Conservation (phyloP, 176 grass and related monocot genomes). For the Aechmea fasciata region DNA sequence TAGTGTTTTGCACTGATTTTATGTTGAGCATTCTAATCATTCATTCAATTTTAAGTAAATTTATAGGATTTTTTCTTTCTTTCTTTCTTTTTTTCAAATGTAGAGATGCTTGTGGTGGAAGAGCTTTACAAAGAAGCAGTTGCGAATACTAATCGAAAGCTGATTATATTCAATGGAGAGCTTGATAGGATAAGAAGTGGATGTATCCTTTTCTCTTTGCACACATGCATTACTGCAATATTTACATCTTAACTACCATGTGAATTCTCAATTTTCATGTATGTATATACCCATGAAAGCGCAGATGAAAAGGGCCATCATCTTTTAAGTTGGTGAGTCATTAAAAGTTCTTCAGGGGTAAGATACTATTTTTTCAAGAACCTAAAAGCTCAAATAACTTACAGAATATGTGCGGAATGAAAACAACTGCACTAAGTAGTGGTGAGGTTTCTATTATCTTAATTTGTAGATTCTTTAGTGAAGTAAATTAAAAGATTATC, state of each 20-base stretch:
- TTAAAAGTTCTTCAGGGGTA: too few species aligned
- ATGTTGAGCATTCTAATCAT: conserved; percentile 1
- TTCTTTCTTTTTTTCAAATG: background rate
- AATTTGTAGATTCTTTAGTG: conserved; percentile 30
- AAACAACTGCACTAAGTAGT: too few species aligned
- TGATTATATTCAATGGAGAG: conserved; percentile 95
- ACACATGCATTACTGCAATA: background rate
- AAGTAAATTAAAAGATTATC: conserved; percentile 55
- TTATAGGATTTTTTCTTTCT: conserved; percentile 5
- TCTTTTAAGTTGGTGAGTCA: too few species aligned
- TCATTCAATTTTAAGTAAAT: background rate
- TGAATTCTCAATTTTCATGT: background rate
- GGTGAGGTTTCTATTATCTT: too few species aligned
- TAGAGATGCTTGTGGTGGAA: conserved; percentile 97
- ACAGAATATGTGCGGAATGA: too few species aligned
- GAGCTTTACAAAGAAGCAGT: conserved; percentile 91
- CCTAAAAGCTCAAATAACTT: too few species aligned
- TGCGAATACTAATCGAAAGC: conserved; percentile 46
- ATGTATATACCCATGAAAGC: too few species aligned
- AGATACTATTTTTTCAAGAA: too few species aligned
- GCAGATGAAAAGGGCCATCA: too few species aligned
- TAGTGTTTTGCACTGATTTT: conserved; percentile 14
- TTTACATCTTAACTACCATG: background rate
- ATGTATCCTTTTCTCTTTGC: conserved; percentile 60
- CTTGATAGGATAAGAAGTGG: conserved; percentile 97